phyloP scores from a whole-genome alignment of 2,329 filamentous ascomycete species.

The Diaporthe aspalathi region DNA sequence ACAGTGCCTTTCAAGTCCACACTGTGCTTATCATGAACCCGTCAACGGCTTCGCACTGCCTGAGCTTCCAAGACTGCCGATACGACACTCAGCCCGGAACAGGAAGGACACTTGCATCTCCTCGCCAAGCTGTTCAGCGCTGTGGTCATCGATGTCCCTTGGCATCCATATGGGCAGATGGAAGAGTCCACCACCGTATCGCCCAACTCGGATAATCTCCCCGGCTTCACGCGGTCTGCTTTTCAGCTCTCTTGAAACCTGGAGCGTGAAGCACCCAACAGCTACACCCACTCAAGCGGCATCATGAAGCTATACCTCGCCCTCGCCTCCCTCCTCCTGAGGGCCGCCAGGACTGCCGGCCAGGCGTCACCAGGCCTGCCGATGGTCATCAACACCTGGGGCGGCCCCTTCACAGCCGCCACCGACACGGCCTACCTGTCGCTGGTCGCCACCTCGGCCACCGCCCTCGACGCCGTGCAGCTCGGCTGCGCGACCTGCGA shows the following conservation, averaged over 20 bases:
- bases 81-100: conserved; percentile 18
- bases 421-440: conserved; percentile 62
- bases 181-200: not conserved
- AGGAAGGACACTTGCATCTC: conserved; percentile 11
- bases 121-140: not conserved
- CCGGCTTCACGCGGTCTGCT: no score
- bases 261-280: not conserved
- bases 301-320: conserved; percentile 38
- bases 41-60: not conserved
- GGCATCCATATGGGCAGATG: not conserved
- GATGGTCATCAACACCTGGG: conserved; percentile 67
- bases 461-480: conserved; percentile 63
- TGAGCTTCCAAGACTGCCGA: conserved; percentile 16
- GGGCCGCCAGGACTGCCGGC: not conserved
- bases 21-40: conserved; percentile 14
- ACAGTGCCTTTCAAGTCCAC: not conserved
- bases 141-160: not conserved
- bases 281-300: not conserved
- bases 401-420: conserved; percentile 61
- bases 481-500: conserved; percentile 65
- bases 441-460: conserved; percentile 43
- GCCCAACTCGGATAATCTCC: not conserved
- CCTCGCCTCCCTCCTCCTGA: conserved; percentile 34
- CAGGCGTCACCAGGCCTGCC: conserved; percentile 56
- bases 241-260: not conserved